phyloP scores from a whole-genome alignment of 305 asterid genomes.

The Solanum aculeatissimum region DNA sequence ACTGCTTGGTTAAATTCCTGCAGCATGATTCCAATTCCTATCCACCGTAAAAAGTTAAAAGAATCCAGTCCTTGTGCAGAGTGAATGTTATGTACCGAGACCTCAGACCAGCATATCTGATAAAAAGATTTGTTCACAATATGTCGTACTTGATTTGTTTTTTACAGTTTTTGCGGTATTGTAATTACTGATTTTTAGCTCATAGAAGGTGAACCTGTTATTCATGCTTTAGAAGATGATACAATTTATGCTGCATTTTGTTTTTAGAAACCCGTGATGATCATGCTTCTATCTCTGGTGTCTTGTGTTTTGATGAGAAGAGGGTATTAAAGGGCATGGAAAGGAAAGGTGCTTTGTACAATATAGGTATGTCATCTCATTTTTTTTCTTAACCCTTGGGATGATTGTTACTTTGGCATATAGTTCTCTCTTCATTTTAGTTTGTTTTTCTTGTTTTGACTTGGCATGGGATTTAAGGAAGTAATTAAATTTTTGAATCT shows the following conservation, averaged over 20 bases:
- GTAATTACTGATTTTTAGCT: constrained; percentile 31
- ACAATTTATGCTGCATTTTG: constrained; percentile 14
- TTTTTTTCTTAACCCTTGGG: background rate
- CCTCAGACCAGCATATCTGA: background rate
- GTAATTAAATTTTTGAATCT: too few relatives aligned
- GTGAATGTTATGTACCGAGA: background rate
- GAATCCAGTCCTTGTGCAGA: background rate
- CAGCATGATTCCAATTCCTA: background rate
- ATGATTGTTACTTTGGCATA: background rate
- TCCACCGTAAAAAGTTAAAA: background rate
- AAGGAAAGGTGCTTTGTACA: constrained; percentile 37
- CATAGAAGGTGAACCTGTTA: constrained; percentile 38
- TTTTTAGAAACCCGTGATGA: constrained; percentile 57
- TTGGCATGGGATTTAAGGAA: too few relatives aligned
- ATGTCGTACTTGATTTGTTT: background rate
- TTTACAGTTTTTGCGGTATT: background rate
- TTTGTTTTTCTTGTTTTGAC: too few relatives aligned
- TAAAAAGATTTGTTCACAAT: background rate
- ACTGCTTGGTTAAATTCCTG: background rate
- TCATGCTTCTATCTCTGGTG: constrained; percentile 49
- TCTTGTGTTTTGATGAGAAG: constrained; percentile 41
- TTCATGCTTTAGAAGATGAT: constrained; percentile 48
- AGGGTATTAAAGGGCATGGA: constrained; percentile 30
- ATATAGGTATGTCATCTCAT: constrained; percentile 33
- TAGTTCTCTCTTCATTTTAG: background rate